Evolutionary conservation across 805 yeast genomes (phyloP).

Genomic region (Maudiozyma turicensis): DNA sequence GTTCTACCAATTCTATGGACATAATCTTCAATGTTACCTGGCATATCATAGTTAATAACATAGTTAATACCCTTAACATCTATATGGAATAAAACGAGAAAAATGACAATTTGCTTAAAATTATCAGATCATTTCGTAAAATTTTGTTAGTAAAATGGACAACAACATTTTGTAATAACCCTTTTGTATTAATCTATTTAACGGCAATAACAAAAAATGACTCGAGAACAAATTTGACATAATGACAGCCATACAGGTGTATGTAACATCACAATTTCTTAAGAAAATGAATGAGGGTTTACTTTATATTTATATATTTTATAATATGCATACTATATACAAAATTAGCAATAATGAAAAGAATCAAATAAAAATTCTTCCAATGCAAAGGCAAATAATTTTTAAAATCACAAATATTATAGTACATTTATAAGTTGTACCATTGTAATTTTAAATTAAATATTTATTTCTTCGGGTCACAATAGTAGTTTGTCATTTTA

Average conservation of each 20-base stretch:
- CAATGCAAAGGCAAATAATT: not conserved
- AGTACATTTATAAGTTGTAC: no score
- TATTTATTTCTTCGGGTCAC: no score
- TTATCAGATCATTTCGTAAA: no score
- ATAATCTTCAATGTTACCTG: slow-evolving; percentile 95
- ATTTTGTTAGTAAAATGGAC: not conserved
- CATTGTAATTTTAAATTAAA: no score
- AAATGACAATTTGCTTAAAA: not conserved
- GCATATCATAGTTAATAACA: slow-evolving; percentile 95
- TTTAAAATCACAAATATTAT: no score
- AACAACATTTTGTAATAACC: not conserved
- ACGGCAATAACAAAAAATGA: no score
- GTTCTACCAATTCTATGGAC: slow-evolving; percentile 99
- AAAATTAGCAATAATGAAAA: slow-evolving; percentile 1
- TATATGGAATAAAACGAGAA: slow-evolving; percentile 26
- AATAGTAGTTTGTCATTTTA: no score
- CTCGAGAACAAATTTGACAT: no score
- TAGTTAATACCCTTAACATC: slow-evolving; percentile 96
- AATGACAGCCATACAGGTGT: no score
- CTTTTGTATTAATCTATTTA: no score
- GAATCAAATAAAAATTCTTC: not conserved
- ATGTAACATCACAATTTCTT: no score
- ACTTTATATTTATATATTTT: not conserved
- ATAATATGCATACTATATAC: slow-evolving; percentile 1
- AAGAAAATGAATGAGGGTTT: not conserved